phyloP scores from a whole-genome alignment of 2,329 filamentous ascomycete species.

The Aureobasidium sp. region DNA sequence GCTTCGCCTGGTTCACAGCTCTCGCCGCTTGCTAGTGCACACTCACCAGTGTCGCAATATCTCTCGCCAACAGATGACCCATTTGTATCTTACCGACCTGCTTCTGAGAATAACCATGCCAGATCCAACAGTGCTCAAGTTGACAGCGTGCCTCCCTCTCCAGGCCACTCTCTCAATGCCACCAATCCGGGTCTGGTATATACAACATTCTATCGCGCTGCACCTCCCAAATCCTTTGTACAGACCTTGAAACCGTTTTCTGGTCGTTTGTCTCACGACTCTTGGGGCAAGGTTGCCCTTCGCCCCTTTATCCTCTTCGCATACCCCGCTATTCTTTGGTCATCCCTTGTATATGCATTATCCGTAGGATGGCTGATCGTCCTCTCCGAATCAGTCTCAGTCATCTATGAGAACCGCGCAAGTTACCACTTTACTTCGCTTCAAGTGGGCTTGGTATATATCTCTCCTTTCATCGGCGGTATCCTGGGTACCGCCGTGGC shows the following conservation, averaged over 20 bases:
- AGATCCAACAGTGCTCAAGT: conserved; percentile 3
- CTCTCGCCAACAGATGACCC: conserved; percentile 8
- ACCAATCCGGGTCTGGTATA: conserved; percentile 41
- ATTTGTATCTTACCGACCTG: conserved; percentile 1
- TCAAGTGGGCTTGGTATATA: conserved; percentile 77
- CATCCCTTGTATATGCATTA: conserved; percentile 72
- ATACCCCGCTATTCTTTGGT: conserved; percentile 89
- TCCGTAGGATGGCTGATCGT: conserved; percentile 95
- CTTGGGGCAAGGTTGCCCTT: conserved; percentile 68
- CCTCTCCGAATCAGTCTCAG: conserved; percentile 76
- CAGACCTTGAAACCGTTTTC: conserved; percentile 72
- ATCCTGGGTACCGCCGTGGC: conserved; percentile 88
- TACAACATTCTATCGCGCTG: conserved; percentile 61
- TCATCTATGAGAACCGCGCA: conserved; percentile 64
- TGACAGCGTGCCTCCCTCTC: background rate
- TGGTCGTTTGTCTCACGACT: conserved; percentile 69
- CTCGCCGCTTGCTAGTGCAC: background rate
- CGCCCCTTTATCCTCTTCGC: conserved; percentile 80
- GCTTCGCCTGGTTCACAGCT: background rate
- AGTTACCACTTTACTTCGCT: conserved; percentile 76
- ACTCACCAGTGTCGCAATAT: background rate
- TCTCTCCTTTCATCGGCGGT: conserved; percentile 83
- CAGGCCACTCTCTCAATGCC: background rate
- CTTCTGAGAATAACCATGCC: background rate
- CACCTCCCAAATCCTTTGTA: conserved; percentile 61